Base-by-base conservation (phyloP, 805 yeast genomes). In the Candida morakotiae region DNA sequence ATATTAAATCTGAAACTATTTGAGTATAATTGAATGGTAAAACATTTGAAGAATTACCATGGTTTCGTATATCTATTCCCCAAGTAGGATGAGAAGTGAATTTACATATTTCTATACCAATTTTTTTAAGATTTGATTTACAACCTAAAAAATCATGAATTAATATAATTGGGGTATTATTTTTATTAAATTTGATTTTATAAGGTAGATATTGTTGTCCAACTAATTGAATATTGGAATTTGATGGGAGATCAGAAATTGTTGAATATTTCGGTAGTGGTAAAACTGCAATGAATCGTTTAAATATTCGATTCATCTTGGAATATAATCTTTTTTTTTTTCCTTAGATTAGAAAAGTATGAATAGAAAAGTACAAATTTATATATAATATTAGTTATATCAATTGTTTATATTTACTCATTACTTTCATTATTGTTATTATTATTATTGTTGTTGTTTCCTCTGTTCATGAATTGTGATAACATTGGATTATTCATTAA, bases 401-500 rank as follows among this genome's bases (percentile, higher is more conserved):
- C 4, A 24, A 32, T 11, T 14, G 7, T 8, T 18, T 19, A 28
- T 19, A 10, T 26, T 25, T 34, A 26, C 20, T 16, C 17, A 3
- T 10, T 24, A 9, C 18, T 13, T 14, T 25, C 21, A 14, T 28
- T 21, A 10, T 28, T 28, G 10, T 19, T 19, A 5, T 26, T 17
- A 21, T 34, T 34, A 18, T 14, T 13, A 18, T 20, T 11, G 13
- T 25, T 25, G 25, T 32, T 32, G 31, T 38, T 34, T 16, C 28
- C 34, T 34, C 39, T 41, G 22, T 77, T 76, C 75, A 81, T 73
- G 54, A 87, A 80, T 51, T 71, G 82, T 40, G 71, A 79, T 31
- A 87, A 64, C 69, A 79, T 77, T 38, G 95, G 95, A 60, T 87
- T 83, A 60, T 78, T 83, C 86, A 87, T 77, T 56, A 88, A 52